phyloP scores from a whole-genome alignment of 495 filamentous ascomycete genomes.

The Haplographium delicatum region DNA sequence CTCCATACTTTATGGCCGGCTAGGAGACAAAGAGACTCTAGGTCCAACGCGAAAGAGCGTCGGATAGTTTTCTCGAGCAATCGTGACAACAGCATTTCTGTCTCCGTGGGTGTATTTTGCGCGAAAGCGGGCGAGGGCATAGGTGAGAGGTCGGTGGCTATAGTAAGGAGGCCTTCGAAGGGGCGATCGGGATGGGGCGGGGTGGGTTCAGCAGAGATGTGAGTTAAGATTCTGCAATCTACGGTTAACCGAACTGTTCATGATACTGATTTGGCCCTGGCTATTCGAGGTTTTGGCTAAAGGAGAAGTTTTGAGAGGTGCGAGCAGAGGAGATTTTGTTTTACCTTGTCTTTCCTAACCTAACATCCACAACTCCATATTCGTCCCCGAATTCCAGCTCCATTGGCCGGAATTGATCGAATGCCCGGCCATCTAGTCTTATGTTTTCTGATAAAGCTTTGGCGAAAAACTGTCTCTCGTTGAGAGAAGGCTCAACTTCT shows the following conservation, averaged over 20 bases:
- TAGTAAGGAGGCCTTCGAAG: constrained; percentile 91
- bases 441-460: constrained; percentile 69
- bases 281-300: too few relatives aligned
- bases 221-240: constrained; percentile 63
- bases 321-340: neutral
- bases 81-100: constrained; percentile 77
- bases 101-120: constrained; percentile 71
- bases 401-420: constrained; percentile 73
- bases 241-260: too few relatives aligned
- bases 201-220: constrained; percentile 82
- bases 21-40: constrained; percentile 89
- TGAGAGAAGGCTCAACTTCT: constrained; percentile 76
- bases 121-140: constrained; percentile 92
- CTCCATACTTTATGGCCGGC: constrained; percentile 87
- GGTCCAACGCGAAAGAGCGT: constrained; percentile 84
- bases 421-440: constrained; percentile 74
- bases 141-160: constrained; percentile 83
- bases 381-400: constrained; percentile 81
- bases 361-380: constrained; percentile 85
- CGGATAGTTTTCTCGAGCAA: constrained; percentile 90
- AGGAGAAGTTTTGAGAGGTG: neutral
- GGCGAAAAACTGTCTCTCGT: constrained; percentile 70
- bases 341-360: constrained; percentile 86
- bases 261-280: too few relatives aligned
- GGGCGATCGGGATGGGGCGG: constrained; percentile 81